phyloP scores from a whole-genome alignment of 2,329 filamentous ascomycete genomes.

The Rutstroemia sp. region DNA sequence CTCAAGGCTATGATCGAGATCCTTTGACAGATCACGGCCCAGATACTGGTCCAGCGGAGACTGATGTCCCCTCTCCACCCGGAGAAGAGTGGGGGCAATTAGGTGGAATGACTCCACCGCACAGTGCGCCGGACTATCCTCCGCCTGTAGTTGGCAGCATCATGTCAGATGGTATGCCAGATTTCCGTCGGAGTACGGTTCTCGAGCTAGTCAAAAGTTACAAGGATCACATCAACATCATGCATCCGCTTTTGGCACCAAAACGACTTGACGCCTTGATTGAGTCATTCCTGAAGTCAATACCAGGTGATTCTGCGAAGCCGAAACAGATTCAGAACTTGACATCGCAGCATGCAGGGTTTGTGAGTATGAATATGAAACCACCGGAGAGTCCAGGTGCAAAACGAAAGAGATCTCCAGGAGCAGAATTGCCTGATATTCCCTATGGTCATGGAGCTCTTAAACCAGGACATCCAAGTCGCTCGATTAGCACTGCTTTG shows the following conservation, averaged over 20 bases:
- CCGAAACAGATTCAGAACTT: slow-evolving; percentile 20
- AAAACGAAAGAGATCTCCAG: slow-evolving; percentile 27
- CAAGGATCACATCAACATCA: slow-evolving; percentile 53
- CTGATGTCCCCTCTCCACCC: slow-evolving; percentile 41
- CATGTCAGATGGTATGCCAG: slow-evolving; percentile 41
- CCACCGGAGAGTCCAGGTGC: slow-evolving; percentile 28
- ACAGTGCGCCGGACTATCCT: slow-evolving; percentile 5
- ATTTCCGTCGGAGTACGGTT: slow-evolving; percentile 45
- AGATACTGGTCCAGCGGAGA: slow-evolving; percentile 40
- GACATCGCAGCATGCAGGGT: slow-evolving; percentile 13
- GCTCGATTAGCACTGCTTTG: slow-evolving; percentile 72
- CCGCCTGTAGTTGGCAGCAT: slow-evolving; percentile 19
- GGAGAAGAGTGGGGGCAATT: slow-evolving; percentile 52
- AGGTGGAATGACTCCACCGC: slow-evolving; percentile 33
- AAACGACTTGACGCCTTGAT: slow-evolving; percentile 39
- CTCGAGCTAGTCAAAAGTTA: slow-evolving; percentile 49
- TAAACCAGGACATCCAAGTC: slow-evolving; percentile 45
- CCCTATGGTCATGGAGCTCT: slow-evolving; percentile 17
- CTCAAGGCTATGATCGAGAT: slow-evolving; percentile 34
- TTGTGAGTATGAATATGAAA: slow-evolving; percentile 14
- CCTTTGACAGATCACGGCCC: slow-evolving; percentile 33
- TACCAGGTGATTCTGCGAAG: slow-evolving; percentile 23
- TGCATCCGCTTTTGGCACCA: slow-evolving; percentile 56
- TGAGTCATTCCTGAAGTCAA: slow-evolving; percentile 25
- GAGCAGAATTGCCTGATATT: slow-evolving; percentile 21